Percentiles rank a stretch among this genome's conserved stretches.
phyloP scores from a whole-genome alignment of 441 rosid species.

The Gossypium trilobum region DNA sequence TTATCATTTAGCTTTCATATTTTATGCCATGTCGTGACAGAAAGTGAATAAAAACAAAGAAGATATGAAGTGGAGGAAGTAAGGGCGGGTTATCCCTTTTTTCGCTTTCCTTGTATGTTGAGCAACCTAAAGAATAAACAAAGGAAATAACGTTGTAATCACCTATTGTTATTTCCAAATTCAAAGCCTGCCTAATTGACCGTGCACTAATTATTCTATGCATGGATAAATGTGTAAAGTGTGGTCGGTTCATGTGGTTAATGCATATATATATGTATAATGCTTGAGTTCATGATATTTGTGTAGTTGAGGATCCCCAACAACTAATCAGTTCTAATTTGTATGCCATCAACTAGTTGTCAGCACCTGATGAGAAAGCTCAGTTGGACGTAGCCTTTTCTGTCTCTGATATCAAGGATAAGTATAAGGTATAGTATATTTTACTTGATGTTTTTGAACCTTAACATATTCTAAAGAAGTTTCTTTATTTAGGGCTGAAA shows the following conservation, averaged over 20 bases:
- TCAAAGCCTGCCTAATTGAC: background rate
- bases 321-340: background rate
- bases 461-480: background rate
- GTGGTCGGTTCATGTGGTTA: background rate
- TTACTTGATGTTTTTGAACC: background rate
- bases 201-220: background rate
- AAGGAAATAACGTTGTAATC: background rate
- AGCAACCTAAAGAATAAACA: background rate
- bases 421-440: slow-evolving; percentile 48
- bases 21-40: background rate
- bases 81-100: background rate
- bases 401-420: slow-evolving; percentile 49
- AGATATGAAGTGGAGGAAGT: background rate
- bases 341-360: slow-evolving; percentile 23
- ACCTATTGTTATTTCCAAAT: background rate
- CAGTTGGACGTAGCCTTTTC: slow-evolving; percentile 37
- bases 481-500: slow-evolving; percentile 10
- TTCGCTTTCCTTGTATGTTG: background rate
- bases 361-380: slow-evolving; percentile 31
- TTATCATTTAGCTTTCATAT: background rate
- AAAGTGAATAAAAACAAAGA: background rate
- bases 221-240: background rate
- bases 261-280: background rate
- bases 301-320: background rate
- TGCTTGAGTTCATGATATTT: background rate